Evolutionary conservation across 2,329 filamentous ascomycete genomes (phyloP), one percentile per base, ranked within the genome.

Genomic region (Sarocladiaceae sp.): DNA sequence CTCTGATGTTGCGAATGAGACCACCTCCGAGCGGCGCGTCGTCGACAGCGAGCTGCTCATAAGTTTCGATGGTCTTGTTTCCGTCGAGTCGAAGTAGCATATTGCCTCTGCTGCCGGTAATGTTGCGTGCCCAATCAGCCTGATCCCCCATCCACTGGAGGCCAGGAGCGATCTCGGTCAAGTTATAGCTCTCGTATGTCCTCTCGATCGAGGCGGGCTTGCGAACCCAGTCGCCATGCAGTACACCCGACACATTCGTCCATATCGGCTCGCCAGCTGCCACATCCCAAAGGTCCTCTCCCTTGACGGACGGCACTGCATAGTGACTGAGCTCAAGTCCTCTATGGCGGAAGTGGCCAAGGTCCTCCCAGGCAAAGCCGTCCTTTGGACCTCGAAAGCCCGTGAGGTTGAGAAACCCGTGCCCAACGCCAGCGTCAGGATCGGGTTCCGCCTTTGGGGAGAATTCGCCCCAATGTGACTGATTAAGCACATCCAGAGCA

Each of bases 181-280:
- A 66, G 54, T 89, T 89, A 60, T 69, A 77, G 58, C 57, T 73
- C 59, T 57, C 68, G 58, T 64, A 73, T 49, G 56, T 70, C 53
- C 62, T 70, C 50, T 50, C 59, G 45, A 64, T 69, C 55, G 65
- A 75, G 12, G 66, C 71, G 33, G 68, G 71, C 40, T 68, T 73
- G 34, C 80, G 79, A 45, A 81, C 70, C 85, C 88, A 95, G 46
- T 81, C 71, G n/a, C 88, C 88, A 39, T 80, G 76, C 29, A 94
- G 71, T 24, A 81, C 81, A 4, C 88, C 86, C 2, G 87, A 89
- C 5, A 85, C 76, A 58, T 94, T 91, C 57, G 76, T 76, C 73
- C 90, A 95, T n/a, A 84, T 64, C 6, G 69, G 62, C 47, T 66
- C 64, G 19, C 61, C 62, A 51, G 64, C 45, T 45, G 58, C 60